Conservation (phyloP, 768 basidiomycete species). For the Cyclocybe cylindracea region DNA sequence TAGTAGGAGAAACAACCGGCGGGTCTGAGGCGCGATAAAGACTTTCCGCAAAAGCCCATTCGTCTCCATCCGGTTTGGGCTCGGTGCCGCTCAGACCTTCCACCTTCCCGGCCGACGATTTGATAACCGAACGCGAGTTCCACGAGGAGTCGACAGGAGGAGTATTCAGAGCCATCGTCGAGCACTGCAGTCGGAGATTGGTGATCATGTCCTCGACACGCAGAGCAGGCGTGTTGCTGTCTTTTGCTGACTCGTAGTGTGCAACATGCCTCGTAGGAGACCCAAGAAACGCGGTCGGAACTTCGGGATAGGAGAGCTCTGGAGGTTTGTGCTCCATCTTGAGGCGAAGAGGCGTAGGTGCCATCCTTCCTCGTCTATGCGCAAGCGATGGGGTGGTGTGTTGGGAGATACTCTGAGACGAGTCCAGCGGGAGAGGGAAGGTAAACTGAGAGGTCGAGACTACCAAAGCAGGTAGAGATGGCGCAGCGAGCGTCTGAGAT, state of each 20-base stretch:
- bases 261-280: conserved; percentile 39
- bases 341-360: conserved; percentile 30
- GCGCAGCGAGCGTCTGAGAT: conserved; percentile 4
- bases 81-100: neutral
- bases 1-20: too few relatives aligned
- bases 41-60: conserved; percentile 38
- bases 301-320: conserved; percentile 36
- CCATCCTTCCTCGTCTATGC: conserved; percentile 36
- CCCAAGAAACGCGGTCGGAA: conserved; percentile 46
- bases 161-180: conserved; percentile 15
- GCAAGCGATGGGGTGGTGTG: conserved; percentile 27
- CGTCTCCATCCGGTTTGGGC: conserved; percentile 19
- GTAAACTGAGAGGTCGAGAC: conserved; percentile 44
- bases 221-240: conserved; percentile 27
- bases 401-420: conserved; percentile 24
- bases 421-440: conserved; percentile 36
- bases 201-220: conserved; percentile 45
- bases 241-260: conserved; percentile 15
- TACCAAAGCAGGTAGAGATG: conserved; percentile 33
- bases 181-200: conserved; percentile 42
- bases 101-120: neutral
- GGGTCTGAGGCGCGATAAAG: conserved; percentile 9
- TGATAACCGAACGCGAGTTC: conserved; percentile 18
- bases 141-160: conserved; percentile 15
- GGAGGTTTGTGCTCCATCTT: conserved; percentile 13